Percentiles rank a stretch among this genome's conserved stretches.
Conservation (phyloP, 2,329 filamentous ascomycete species). For the Hypoxylon sp. region DNA sequence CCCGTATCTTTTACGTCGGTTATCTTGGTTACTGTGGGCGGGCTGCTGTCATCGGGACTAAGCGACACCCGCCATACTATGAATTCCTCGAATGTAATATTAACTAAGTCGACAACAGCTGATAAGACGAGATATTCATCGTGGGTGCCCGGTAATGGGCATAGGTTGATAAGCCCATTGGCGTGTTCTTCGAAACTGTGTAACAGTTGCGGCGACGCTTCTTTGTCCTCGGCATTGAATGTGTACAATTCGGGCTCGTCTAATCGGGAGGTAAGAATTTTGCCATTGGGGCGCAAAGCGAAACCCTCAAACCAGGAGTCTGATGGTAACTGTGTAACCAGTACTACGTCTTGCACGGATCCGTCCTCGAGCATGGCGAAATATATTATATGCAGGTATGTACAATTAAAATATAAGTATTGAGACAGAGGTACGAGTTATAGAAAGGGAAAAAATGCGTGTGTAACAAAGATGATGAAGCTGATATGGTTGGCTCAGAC, state of each 20-base stretch:
- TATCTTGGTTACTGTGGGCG: constrained; percentile 47
- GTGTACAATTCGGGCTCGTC: constrained; percentile 54
- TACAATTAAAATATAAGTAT: not conserved
- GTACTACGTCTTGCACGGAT: constrained; percentile 48
- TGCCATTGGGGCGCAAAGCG: constrained; percentile 52
- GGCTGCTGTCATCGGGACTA: constrained; percentile 51
- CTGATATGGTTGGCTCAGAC: constrained; percentile 36
- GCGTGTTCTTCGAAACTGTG: constrained; percentile 49
- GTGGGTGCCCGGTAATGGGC: constrained; percentile 45
- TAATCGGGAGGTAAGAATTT: constrained; percentile 50
- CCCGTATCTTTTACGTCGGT: constrained; percentile 45
- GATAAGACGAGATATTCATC: constrained; percentile 53
- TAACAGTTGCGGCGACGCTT: constrained; percentile 48
- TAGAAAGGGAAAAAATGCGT: constrained; percentile 3
- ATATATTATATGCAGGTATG: constrained; percentile 4
- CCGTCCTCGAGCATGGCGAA: constrained; percentile 49
- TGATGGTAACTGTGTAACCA: constrained; percentile 54
- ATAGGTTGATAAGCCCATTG: constrained; percentile 51
- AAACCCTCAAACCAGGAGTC: constrained; percentile 55
- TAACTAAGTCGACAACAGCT: constrained; percentile 51
- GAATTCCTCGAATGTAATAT: constrained; percentile 49
- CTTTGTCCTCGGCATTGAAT: constrained; percentile 49
- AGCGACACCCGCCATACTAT: constrained; percentile 51
- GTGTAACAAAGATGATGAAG: constrained; percentile 25
- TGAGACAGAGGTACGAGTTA: constrained; percentile 5